These are phyloP conservation scores for Populus nigra DNA, from an alignment of 345 rosid species.

Conservation along the genomic window DNA sequence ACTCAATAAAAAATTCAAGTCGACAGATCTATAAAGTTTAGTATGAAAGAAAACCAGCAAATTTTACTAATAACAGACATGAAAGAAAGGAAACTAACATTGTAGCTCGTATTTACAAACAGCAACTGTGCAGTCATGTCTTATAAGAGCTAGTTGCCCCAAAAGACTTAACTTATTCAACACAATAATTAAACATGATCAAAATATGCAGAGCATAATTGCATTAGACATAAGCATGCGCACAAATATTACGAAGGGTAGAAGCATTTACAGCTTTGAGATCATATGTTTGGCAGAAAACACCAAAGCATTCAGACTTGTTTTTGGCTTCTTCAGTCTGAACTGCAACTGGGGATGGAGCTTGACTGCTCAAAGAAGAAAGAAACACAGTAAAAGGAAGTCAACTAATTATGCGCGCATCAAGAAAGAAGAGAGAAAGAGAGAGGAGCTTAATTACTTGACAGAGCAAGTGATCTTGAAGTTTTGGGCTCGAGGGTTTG, in stretches of 20 bases:
- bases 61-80: not conserved
- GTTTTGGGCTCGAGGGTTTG: conserved; percentile 32
- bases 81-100: not conserved
- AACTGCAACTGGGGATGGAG: conserved; percentile 55
- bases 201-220: not conserved
- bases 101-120: not conserved
- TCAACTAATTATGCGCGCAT: not conserved
- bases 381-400: conserved; percentile 4
- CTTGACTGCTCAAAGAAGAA: conserved; percentile 30
- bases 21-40: too few species aligned
- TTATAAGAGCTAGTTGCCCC: not conserved
- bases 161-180: too few species aligned
- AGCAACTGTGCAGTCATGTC: too few species aligned
- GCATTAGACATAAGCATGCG: not conserved
- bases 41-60: not conserved
- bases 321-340: conserved; percentile 39
- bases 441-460: conserved; percentile 37
- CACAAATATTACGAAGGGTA: not conserved
- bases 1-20: not conserved
- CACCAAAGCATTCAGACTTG: conserved; percentile 75
- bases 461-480: conserved; percentile 70
- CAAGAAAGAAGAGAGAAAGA: not conserved
- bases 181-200: not conserved
- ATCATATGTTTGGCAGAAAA: conserved; percentile 94
- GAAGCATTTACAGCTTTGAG: conserved; percentile 65